Percentiles rank a stretch among this genome's conserved stretches.
Evolutionary conservation across 2,329 filamentous ascomycete species (phyloP).

Genomic region (Pezicula radicicola): DNA sequence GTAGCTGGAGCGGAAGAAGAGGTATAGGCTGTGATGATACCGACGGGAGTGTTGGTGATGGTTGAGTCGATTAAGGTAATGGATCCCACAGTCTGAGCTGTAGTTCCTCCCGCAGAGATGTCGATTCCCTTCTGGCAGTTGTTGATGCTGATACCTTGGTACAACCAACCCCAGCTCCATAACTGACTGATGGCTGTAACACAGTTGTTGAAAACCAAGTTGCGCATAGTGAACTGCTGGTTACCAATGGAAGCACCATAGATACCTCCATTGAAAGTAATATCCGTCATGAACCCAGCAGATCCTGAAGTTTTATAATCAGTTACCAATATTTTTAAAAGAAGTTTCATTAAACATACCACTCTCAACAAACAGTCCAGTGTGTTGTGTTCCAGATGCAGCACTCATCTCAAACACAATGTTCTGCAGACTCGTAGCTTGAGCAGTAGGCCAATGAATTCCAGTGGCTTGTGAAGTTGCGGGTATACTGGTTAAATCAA

Average conservation of each 20-base stretch:
- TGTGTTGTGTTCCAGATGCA: constrained; percentile 43
- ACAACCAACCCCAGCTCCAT: constrained; percentile 61
- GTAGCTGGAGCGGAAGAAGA: constrained; percentile 54
- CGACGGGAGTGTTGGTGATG: constrained; percentile 47
- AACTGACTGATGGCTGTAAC: constrained; percentile 53
- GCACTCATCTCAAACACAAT: constrained; percentile 55
- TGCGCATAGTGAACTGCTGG: constrained; percentile 63
- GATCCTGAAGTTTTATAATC: constrained; percentile 37
- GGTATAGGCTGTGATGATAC: constrained; percentile 43
- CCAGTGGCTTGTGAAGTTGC: constrained; percentile 27
- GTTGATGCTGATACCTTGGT: constrained; percentile 46
- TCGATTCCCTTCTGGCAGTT: constrained; percentile 52
- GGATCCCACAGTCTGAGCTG: constrained; percentile 48
- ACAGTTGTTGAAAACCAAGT: constrained; percentile 45
- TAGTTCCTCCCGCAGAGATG: constrained; percentile 39
- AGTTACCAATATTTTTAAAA: not conserved
- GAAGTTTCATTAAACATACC: constrained; percentile 50
- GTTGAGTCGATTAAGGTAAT: constrained; percentile 53
- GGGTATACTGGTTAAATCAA: constrained; percentile 46
- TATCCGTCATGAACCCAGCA: constrained; percentile 57
- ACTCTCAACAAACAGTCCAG: constrained; percentile 49
- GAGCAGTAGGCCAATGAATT: constrained; percentile 52
- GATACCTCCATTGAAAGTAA: constrained; percentile 58
- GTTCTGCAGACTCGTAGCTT: constrained; percentile 60
- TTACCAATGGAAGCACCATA: constrained; percentile 59